Evolutionary conservation across 371 early-diverging fungal species (phyloP), one percentile per base, ranked within the genome.

Genomic region (Entomophthora muscae): DNA sequence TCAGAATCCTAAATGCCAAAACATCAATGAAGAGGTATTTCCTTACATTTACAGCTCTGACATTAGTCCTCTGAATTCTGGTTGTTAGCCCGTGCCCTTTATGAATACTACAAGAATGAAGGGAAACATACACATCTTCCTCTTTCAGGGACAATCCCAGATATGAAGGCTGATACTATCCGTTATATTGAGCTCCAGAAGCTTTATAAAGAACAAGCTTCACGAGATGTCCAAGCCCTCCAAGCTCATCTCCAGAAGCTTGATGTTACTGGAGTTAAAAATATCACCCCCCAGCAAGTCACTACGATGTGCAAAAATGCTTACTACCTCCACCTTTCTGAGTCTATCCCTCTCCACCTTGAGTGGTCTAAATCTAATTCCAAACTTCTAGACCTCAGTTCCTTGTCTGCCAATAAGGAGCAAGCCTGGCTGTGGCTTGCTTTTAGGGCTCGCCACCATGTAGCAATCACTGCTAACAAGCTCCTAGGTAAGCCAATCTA

Each of bases 111-210:
- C 1, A 76, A 73, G 29, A 78, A 85, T 24, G 57, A 72, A 26
- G 83, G 85, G 68, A 89, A 92, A 2, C 67, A 69, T 22, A 86
- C 86, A 0, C 74, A 73, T 32, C 78, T 97, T 31, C 98, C 98
- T 0, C 70, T 93, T 5, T 76, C 86, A 0, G 98, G 95, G 1
- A 73, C 78, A 32, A 77, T 97, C 3, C 95, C 96, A 0, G 98
- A 97, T 72, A 95, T 97, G 96, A 93, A 95, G 70, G 78, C 98
- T 0, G 91, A 94, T 67, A 95, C 96, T 1, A 73, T 74, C 24
- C 80, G 84, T 52, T 97, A 87, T 68, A 83, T 94, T 10, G 68
- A 69, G 10, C 72, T 97, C 59, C 95, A 94, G 70, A 82, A 79
- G 57, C 73, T 92, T 30, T 93, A 90, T 73, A 87, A 86, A 61